These are phyloP conservation scores for Globisporangium recalcitrans DNA, from an alignment of 352 stramenopile species.

Conservation along the genomic window DNA sequence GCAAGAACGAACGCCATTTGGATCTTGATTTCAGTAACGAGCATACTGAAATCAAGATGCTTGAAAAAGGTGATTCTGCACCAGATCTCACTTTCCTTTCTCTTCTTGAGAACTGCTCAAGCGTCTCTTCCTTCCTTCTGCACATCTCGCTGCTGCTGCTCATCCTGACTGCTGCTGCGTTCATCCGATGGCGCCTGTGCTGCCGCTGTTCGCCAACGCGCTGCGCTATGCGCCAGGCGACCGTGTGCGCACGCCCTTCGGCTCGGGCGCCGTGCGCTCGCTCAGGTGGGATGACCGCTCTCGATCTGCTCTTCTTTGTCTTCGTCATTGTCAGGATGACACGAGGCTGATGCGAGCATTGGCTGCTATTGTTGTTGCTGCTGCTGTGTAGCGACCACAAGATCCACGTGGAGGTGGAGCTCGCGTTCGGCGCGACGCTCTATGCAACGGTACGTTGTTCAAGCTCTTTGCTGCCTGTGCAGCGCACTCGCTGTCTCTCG, in stretches of 20 bases:
- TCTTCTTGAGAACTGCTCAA: not conserved
- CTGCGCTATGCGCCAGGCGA: constrained; percentile 64
- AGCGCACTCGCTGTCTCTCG: too few species aligned
- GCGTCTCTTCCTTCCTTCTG: not conserved
- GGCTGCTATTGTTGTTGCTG: constrained; percentile 17
- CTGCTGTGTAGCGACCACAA: constrained; percentile 32
- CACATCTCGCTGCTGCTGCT: not conserved
- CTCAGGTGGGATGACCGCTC: constrained; percentile 15
- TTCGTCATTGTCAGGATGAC: not conserved
- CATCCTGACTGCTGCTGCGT: not conserved
- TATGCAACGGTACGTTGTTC: constrained; percentile 37
- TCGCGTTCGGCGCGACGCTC: constrained; percentile 46
- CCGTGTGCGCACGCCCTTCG: constrained; percentile 62
- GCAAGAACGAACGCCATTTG: too few species aligned
- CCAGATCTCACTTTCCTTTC: not conserved
- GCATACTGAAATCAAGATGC: too few species aligned
- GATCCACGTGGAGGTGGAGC: constrained; percentile 45
- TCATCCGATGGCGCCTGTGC: constrained; percentile 25
- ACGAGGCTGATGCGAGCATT: not conserved
- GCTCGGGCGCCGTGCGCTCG: constrained; percentile 38
- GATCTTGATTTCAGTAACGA: too few species aligned
- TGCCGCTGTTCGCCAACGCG: constrained; percentile 64
- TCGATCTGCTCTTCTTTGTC: not conserved
- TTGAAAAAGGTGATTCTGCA: not conserved
- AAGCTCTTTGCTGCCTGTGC: not conserved